Evolutionary conservation across 202 grass and related monocot genomes (phyloP), one percentile per base, ranked within the genome.

Genomic region (Zizania palustris): DNA sequence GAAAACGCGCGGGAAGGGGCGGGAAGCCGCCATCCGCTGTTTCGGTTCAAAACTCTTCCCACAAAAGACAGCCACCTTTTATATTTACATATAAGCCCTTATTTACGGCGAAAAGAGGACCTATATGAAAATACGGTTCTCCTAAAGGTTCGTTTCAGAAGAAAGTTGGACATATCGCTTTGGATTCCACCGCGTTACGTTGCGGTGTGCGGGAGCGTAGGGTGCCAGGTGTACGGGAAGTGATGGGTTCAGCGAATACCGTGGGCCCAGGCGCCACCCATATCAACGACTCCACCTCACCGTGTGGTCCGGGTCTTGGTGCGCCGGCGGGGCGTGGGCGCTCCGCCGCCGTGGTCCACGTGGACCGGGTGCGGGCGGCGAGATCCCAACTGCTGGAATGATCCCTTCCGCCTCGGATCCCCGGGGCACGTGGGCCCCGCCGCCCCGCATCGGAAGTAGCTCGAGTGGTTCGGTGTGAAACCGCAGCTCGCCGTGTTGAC

Each of bases 171-270:
- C 15, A 38, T 16, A 65, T 57, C 16, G 60, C 81, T 37, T 84
- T 72, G 77, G 86, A 88, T 81, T 72, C 72, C 82, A n/a, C 72
- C 81, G 65, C 49, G 43, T 76, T 75, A 71, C 64, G 64, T 13
- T 48, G 71, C 60, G 6, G 42, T 79, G 54, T 80, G 38, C 45
- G 35, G 12, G 60, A 38, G 76, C 0, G 21, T 68, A 16, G 74
- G 85, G 80, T 28, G 85, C 85, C 85, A 88, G 75, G 80, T 83
- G 85, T 88, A 88, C 80, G 80, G 75, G 64, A 20, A 70, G 63
- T 74, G 69, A 75, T 80, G 75, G 75, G 75, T 53, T 77, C 51
- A 19, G 22, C 75, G 69, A 34, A 63, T 73, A 67, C 56, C 46
- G 70, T 59, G 86, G 81, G 71, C 75, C 34, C 34, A 15, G 1